Evolutionary conservation across 305 asterid genomes (phyloP), one percentile per base, ranked within the genome.

Genomic region (Plantago coronopus): DNA sequence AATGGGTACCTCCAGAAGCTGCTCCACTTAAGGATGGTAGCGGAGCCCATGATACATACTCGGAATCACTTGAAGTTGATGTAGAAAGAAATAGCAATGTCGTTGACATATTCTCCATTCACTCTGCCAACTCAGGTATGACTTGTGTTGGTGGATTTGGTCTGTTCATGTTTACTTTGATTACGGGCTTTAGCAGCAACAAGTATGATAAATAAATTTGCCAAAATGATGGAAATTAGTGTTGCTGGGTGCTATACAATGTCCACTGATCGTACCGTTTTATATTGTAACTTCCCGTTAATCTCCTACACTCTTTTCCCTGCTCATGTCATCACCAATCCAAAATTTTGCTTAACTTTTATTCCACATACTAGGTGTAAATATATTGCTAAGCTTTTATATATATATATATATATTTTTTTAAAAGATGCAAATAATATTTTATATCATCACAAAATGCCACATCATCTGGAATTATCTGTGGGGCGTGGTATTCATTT

Each of bases 1-100:
- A 91, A 7, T 89, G 98, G 97, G 96, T 86, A 63, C 98, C 98
- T 27, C 75, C 72, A 47, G 87, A 86, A 72, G 51, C 48, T 76
- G 72, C 69, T 48, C 61, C 69, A 27, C 17, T 23, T 63, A 42
- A 47, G 48, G 69, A 74, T 68, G 77, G 68, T 44, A 57, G 69
- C 45, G 65, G 48, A 58, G 46, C 57, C 65, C 70, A 48, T 55
- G 76, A 57, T 57, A 83, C 66, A 47, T 54, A 54, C 65, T 55
- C 76, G 31, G 83, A 74, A 69, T 55, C 67, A 48, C 61, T 63
- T 65, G 79, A 76, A 66, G 68, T 44, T 57, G 87, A 66, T 48
- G 83, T 70, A 62, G 78, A 74, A 8, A 74, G 69, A 63, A 69
- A 70, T 51, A 60, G 65, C 48, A 61, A 31, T 29, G 69, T 76